Evolutionary conservation across 108 stramenopile species (phyloP).

Genomic region (Skeletonema grethae): DNA sequence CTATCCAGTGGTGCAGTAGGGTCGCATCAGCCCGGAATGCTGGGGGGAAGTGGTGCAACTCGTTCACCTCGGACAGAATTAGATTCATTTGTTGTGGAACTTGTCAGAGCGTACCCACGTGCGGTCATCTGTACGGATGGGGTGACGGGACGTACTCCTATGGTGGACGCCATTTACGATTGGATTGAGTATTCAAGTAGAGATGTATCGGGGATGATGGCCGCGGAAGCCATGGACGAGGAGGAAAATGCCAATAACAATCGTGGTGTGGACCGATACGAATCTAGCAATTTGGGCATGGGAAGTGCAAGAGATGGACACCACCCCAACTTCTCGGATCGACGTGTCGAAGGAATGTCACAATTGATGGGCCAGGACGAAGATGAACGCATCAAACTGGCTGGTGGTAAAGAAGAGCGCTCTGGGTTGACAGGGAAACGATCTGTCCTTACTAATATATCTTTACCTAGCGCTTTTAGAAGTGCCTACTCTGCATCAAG

Average conservation of each 20-base stretch:
- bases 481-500: slow-evolving; percentile 41
- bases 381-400: slow-evolving; percentile 11
- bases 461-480: slow-evolving; percentile 44
- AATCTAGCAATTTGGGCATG: slow-evolving; percentile 39
- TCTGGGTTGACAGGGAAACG: slow-evolving; percentile 26
- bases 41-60: slow-evolving; percentile 27
- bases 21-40: slow-evolving; percentile 4
- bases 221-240: background rate
- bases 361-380: slow-evolving; percentile 44
- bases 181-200: slow-evolving; percentile 47
- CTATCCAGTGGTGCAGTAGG: background rate
- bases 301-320: slow-evolving; percentile 34
- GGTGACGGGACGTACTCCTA: slow-evolving; percentile 32
- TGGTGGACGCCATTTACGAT: slow-evolving; percentile 55
- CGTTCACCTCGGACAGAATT: slow-evolving; percentile 33
- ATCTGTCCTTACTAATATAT: slow-evolving; percentile 35
- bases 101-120: slow-evolving; percentile 41
- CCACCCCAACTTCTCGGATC: slow-evolving; percentile 7
- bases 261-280: background rate
- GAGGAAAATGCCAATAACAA: background rate
- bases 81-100: slow-evolving; percentile 46
- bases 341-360: slow-evolving; percentile 47
- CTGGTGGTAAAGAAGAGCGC: background rate
- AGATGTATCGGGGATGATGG: slow-evolving; percentile 24
- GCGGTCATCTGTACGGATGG: slow-evolving; percentile 35